Evolutionary conservation across 345 rosid genomes (phyloP), one percentile per base, ranked within the genome.

Genomic region (Eucalyptus regnans): DNA sequence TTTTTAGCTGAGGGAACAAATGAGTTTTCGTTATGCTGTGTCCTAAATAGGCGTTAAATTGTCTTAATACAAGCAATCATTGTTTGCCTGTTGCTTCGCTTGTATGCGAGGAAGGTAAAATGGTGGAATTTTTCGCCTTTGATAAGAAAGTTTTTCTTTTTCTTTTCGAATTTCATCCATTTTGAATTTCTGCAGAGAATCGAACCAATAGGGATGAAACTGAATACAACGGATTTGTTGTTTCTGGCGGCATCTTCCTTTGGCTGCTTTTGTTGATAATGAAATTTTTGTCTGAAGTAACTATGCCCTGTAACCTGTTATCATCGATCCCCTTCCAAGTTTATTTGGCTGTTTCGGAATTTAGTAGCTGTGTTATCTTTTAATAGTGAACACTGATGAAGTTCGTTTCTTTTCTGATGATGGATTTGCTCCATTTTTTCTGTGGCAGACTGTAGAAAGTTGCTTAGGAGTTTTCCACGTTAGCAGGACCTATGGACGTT

Each of bases 401-500:
- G 31, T 87, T 89, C 51, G 62, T 37, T 50, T 86, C 52, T 29
- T 64, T 88, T 46, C 17, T 56, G 10, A 83, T 76, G 27, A 33
- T 86, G 46, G 22, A 44, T n/a, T 29, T 37, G 79, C 51, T 62
- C 50, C 15, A 86, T 89, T 86, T 87, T 60, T 20, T 76, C 84
- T 56, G 27, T 90, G 87, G 89, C 96, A 95, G 97, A 87, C 76
- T 20, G 86, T 86, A 86, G 94, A 95, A 92, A 89, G 87, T 92
- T 81, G 88, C 85, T 48, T 60, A 80, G 89, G 89, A 91, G 90
- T 43, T 89, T 89, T 89, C 43, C 23, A 50, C 54, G 92, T 93
- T 93, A 93, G 46, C 89, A 92, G 88, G 89, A 91, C 91, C 81
- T 84, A 98, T 98, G 99, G 99, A 98, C 91, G 90, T 92, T 48